Conservation (phyloP, 495 filamentous ascomycete genomes). For the Penicillium canariense region DNA sequence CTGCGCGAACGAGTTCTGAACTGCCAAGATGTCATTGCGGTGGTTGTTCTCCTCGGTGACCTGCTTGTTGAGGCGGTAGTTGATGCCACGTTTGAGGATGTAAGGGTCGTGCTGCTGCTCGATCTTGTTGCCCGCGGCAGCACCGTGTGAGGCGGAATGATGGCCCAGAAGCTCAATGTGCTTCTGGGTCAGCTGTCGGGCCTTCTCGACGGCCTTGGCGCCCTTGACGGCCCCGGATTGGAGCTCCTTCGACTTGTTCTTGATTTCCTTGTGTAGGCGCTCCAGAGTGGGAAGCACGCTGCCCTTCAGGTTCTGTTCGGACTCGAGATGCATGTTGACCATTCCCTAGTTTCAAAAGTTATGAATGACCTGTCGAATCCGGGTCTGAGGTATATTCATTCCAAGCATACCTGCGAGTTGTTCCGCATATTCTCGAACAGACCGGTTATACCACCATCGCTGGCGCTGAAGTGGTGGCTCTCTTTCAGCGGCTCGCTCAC, state of each 20-base stretch:
- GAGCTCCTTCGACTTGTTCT: constrained; percentile 89
- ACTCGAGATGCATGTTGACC: constrained; percentile 80
- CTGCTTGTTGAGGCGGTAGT: constrained; percentile 84
- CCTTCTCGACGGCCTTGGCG: constrained; percentile 87
- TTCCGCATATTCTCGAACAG: constrained; percentile 90
- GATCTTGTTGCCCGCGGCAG: constrained; percentile 60
- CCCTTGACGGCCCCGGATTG: constrained; percentile 78
- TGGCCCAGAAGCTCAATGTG: constrained; percentile 92
- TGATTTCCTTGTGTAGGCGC: constrained; percentile 91
- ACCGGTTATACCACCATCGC: constrained; percentile 75
- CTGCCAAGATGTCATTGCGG: constrained; percentile 79
- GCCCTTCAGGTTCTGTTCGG: constrained; percentile 80
- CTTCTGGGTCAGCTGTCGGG: constrained; percentile 82
- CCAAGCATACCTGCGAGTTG: constrained; percentile 70
- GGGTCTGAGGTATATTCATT: not conserved
- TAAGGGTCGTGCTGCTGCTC: constrained; percentile 80
- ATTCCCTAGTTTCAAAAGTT: constrained; percentile 55
- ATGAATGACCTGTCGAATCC: not conserved
- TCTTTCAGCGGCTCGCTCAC: constrained; percentile 83
- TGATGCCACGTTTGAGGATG: constrained; percentile 74
- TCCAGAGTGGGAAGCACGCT: constrained; percentile 84
- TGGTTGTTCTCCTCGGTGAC: constrained; percentile 93
- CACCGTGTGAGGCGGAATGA: constrained; percentile 72
- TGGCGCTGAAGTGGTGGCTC: constrained; percentile 87
- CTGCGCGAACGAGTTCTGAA: constrained; percentile 82